phyloP scores from a whole-genome alignment of 306 rosid species.

The Vicia faba region DNA sequence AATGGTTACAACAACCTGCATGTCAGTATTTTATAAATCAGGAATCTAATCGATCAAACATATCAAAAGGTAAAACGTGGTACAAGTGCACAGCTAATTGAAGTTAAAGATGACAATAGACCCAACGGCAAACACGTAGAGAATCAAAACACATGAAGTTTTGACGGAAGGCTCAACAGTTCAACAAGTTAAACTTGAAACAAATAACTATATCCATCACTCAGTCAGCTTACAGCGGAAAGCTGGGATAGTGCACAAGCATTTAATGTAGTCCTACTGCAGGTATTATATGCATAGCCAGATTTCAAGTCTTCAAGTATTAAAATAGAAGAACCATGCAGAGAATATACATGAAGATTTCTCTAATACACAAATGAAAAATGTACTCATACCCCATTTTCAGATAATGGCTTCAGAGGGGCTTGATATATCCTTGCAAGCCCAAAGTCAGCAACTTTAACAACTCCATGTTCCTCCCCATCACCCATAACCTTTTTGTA shows the following conservation, averaged over 20 bases:
- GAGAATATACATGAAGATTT: conserved; percentile 3
- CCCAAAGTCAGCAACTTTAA: conserved; percentile 97
- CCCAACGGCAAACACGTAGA: conserved; percentile 11
- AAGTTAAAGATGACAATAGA: conserved; percentile 19
- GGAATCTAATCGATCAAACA: conserved; percentile 32
- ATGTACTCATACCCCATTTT: conserved; percentile 71
- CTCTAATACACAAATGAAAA: conserved; percentile 20
- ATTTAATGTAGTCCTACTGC: conserved; percentile 22
- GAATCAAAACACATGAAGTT: conserved; percentile 20
- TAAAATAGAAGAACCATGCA: conserved; percentile 1
- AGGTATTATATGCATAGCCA: conserved; percentile 8
- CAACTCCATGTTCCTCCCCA: conserved; percentile 85
- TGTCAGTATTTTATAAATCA: conserved; percentile 30
- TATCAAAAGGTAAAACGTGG: conserved; percentile 11
- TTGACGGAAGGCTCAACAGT: conserved; percentile 3
- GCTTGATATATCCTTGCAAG: conserved; percentile 98
- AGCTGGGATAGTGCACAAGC: conserved; percentile 4
- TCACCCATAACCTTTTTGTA: conserved; percentile 88
- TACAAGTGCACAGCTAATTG: conserved; percentile 22
- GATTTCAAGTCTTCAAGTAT: conserved; percentile 7
- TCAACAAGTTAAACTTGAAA: conserved; percentile 32
- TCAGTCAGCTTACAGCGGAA: conserved; percentile 28
- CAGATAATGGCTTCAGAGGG: conserved; percentile 75
- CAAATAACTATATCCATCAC: conserved; percentile 28
- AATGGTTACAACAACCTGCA: conserved; percentile 97